Conservation (phyloP, 345 rosid genomes). For the Camelina hispida region DNA sequence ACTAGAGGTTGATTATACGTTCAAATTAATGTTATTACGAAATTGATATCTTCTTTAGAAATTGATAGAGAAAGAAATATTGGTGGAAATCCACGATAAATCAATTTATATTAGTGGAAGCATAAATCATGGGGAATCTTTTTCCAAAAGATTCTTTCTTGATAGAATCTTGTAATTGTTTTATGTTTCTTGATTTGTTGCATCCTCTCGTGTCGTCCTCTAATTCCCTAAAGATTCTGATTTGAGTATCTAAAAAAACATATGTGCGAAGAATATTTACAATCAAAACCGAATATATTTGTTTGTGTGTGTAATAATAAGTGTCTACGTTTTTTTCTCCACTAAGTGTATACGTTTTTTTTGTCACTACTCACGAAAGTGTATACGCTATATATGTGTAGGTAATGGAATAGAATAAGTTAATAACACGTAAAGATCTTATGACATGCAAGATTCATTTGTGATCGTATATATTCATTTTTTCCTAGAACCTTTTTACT, state of each 20-base stretch:
- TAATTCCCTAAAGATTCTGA: conserved; percentile 23
- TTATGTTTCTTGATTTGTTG: conserved; percentile 42
- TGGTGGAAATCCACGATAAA: conserved; percentile 42
- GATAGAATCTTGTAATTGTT: conserved; percentile 34
- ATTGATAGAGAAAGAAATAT: conserved; percentile 22
- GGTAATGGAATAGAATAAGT: conserved; percentile 8
- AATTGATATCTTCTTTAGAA: conserved; percentile 26
- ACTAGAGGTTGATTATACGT: conserved; percentile 9
- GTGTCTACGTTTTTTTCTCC: conserved; percentile 35
- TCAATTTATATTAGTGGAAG: conserved; percentile 39
- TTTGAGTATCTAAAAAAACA: conserved; percentile 1
- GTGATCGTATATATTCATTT: not conserved
- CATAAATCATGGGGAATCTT: conserved; percentile 44
- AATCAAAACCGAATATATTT: conserved; percentile 23
- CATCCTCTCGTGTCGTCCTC: conserved; percentile 37
- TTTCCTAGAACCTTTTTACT: too few relatives aligned
- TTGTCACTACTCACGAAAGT: conserved; percentile 29
- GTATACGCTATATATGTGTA: conserved; percentile 28
- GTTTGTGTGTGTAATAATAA: conserved; percentile 9
- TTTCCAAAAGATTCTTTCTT: conserved; percentile 36
- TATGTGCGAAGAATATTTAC: conserved; percentile 21
- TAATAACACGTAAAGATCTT: conserved; percentile 38
- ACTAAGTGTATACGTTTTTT: conserved; percentile 33
- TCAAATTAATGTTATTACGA: conserved; percentile 15
- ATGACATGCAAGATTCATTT: conserved; percentile 44